Evolutionary conservation across 2,329 filamentous ascomycete species (phyloP).

Genomic region (Curvularia lunata): DNA sequence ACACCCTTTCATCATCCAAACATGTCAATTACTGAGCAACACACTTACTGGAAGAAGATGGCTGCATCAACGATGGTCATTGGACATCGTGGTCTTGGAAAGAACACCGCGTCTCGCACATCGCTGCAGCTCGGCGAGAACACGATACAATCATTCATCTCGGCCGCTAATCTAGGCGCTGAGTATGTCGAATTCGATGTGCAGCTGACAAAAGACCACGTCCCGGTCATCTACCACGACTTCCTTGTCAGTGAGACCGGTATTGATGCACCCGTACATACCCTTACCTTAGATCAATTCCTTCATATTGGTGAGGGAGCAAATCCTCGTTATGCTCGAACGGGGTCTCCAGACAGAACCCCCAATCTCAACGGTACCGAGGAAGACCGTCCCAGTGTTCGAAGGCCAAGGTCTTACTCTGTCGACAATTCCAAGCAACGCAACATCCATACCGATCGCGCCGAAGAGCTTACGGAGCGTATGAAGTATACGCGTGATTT

Average conservation of each 20-base stretch:
- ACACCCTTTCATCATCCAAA: slow-evolving; percentile 94
- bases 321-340: slow-evolving; percentile 55
- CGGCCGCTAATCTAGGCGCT: slow-evolving; percentile 88
- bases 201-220: slow-evolving; percentile 97
- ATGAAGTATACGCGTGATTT: slow-evolving; percentile 98
- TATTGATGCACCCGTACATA: slow-evolving; percentile 95
- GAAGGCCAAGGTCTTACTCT: slow-evolving; percentile 64
- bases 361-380: slow-evolving; percentile 22
- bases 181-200: slow-evolving; percentile 81
- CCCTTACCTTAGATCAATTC: slow-evolving; percentile 93
- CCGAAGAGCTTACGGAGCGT: slow-evolving; percentile 72
- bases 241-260: slow-evolving; percentile 98
- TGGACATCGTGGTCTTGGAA: slow-evolving; percentile 76
- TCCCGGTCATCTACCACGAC: slow-evolving; percentile 98
- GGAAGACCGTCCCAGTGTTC: slow-evolving; percentile 25
- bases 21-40: slow-evolving; percentile 86
- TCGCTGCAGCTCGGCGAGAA: slow-evolving; percentile 96
- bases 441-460: slow-evolving; percentile 50
- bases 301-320: slow-evolving; percentile 76
- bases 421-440: slow-evolving; percentile 57
- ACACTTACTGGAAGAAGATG: slow-evolving; percentile 96
- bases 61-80: slow-evolving; percentile 87
- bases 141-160: slow-evolving; percentile 93
- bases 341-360: slow-evolving; percentile 52
- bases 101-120: slow-evolving; percentile 82